These are phyloP conservation scores for Aspergillus awamori DNA, from an alignment of 2,329 filamentous ascomycete species.

Conservation along the genomic window DNA sequence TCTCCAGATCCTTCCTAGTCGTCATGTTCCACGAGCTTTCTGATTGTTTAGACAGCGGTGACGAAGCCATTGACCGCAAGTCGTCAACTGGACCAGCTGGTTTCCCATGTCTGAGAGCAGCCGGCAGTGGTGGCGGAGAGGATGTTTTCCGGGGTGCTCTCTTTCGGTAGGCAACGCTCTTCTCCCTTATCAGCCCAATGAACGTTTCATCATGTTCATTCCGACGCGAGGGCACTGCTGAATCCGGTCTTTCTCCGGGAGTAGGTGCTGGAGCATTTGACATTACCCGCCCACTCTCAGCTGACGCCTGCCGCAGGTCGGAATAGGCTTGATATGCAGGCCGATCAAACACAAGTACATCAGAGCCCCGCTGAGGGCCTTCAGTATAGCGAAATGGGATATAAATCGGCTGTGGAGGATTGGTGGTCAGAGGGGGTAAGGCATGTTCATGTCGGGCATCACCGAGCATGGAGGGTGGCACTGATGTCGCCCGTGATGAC, in stretches of 20 bases:
- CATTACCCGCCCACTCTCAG: conserved; percentile 49
- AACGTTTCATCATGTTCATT: conserved; percentile 49
- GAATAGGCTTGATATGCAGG: conserved; percentile 53
- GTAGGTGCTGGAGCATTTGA: conserved; percentile 33
- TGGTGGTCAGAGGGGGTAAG: conserved; percentile 35
- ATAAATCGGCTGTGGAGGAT: conserved; percentile 47
- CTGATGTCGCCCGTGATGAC: conserved; percentile 28
- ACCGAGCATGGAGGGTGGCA: conserved; percentile 28
- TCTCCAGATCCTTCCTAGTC: conserved; percentile 37
- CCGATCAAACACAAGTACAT: conserved; percentile 41
- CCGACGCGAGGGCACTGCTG: conserved; percentile 24
- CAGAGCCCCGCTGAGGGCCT: conserved; percentile 45
- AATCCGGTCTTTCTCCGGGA: conserved; percentile 21
- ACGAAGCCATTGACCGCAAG: conserved; percentile 39
- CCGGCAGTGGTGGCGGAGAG: conserved; percentile 34
- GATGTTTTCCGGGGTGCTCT: conserved; percentile 30
- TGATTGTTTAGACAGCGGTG: conserved; percentile 36
- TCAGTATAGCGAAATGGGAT: conserved; percentile 51
- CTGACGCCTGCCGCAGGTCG: conserved; percentile 48
- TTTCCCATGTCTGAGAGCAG: conserved; percentile 36
- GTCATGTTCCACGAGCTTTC: conserved; percentile 38
- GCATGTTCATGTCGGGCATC: conserved; percentile 23
- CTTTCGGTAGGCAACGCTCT: conserved; percentile 45
- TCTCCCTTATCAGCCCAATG: conserved; percentile 51
- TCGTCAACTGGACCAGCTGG: conserved; percentile 33